phyloP scores from a whole-genome alignment of 371 early-diverging fungal species.

The Phascolomyces articulosus region DNA sequence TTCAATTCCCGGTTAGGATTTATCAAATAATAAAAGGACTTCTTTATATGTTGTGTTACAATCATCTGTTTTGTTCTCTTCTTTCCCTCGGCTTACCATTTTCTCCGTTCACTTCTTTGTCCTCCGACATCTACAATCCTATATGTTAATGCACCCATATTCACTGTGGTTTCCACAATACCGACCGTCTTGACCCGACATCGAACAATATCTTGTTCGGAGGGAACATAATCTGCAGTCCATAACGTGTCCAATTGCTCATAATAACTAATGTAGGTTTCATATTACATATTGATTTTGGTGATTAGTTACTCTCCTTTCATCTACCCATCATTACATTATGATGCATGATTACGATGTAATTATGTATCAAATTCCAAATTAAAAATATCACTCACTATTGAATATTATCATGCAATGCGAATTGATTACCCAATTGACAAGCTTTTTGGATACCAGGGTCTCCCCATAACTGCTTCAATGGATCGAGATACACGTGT shows the following conservation, averaged over 20 bases:
- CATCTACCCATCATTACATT: too few relatives aligned
- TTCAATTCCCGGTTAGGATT: too few relatives aligned
- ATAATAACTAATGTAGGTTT: constrained; percentile 59
- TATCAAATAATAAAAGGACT: too few relatives aligned
- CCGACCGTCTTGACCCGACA: constrained; percentile 82
- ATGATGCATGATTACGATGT: too few relatives aligned
- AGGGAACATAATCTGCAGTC: constrained; percentile 68
- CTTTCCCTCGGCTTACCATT: constrained; percentile 59
- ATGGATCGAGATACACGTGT: constrained; percentile 9
- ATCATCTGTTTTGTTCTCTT: too few relatives aligned
- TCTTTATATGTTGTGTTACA: too few relatives aligned
- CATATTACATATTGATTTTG: too few relatives aligned
- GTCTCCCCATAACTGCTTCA: constrained; percentile 67
- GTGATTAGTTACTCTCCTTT: too few relatives aligned
- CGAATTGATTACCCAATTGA: constrained; percentile 71
- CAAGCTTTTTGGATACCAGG: constrained; percentile 68
- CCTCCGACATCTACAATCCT: constrained; percentile 94
- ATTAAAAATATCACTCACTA: constrained; percentile 58
- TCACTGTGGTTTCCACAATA: constrained; percentile 79
- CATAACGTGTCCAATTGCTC: constrained; percentile 78
- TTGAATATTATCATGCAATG: constrained; percentile 77
- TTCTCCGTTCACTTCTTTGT: constrained; percentile 85
- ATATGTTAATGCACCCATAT: constrained; percentile 74
- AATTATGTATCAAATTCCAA: too few relatives aligned
- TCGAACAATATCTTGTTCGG: constrained; percentile 79